phyloP scores from a whole-genome alignment of 352 stramenopile species.

The Phytopythium kandeliae region DNA sequence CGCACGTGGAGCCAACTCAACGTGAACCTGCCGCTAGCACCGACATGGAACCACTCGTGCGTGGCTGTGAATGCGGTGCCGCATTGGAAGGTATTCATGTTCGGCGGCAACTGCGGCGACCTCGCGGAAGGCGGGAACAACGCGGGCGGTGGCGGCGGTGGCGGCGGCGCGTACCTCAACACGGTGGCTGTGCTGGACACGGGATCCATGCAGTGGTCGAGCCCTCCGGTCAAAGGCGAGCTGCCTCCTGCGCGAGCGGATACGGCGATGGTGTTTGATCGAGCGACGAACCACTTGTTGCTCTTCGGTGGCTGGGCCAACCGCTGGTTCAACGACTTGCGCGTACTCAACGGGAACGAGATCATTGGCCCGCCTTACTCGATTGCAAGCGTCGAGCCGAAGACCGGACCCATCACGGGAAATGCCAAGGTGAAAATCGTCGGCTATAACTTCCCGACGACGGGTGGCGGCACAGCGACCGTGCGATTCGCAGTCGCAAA shows the following conservation, averaged over 20 bases:
- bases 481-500: slow-evolving; percentile 93
- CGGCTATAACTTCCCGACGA: slow-evolving; percentile 87
- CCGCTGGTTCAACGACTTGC: slow-evolving; percentile 92
- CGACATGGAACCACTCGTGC: slow-evolving; percentile 94
- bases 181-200: slow-evolving; percentile 92
- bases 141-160: slow-evolving; percentile 42
- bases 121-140: slow-evolving; percentile 81
- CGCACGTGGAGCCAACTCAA: slow-evolving; percentile 80
- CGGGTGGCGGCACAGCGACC: slow-evolving; percentile 28
- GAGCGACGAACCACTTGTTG: slow-evolving; percentile 84
- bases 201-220: slow-evolving; percentile 73
- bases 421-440: slow-evolving; percentile 84
- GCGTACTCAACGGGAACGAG: slow-evolving; percentile 91
- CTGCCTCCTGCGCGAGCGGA: slow-evolving; percentile 88
- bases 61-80: slow-evolving; percentile 93
- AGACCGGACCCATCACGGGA: slow-evolving; percentile 93
- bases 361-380: slow-evolving; percentile 96
- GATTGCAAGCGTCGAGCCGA: slow-evolving; percentile 87
- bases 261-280: slow-evolving; percentile 92
- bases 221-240: slow-evolving; percentile 60
- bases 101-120: slow-evolving; percentile 95
- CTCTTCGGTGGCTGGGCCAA: slow-evolving; percentile 97
- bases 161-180: slow-evolving; percentile 66
- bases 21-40: slow-evolving; percentile 38
- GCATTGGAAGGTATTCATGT: slow-evolving; percentile 97